These are phyloP conservation scores for Cruciata laevipes DNA, from an alignment of 257 asterid species.

Conservation along the genomic window DNA sequence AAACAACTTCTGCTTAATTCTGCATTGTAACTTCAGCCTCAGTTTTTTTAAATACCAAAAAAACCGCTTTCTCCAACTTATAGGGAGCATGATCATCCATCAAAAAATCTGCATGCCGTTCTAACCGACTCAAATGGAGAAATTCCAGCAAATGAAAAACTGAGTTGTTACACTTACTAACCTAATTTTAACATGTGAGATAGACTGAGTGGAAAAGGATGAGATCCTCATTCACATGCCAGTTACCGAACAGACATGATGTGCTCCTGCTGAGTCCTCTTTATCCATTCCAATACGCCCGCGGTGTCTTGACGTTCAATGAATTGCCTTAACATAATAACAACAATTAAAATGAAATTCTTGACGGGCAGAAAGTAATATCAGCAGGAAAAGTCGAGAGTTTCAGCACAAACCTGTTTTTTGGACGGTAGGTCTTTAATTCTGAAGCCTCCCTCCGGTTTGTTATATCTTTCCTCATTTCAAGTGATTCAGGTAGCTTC, in stretches of 20 bases:
- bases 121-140: background rate
- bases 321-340: constrained; percentile 54
- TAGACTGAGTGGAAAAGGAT: background rate
- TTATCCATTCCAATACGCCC: constrained; percentile 68
- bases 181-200: constrained; percentile 2
- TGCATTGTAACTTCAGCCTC: background rate
- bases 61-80: background rate
- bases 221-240: background rate
- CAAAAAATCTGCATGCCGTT: background rate
- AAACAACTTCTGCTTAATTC: background rate
- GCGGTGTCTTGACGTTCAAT: constrained; percentile 48
- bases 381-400: background rate
- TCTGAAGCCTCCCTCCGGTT: constrained; percentile 37
- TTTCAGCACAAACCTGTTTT: constrained; percentile 45
- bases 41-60: background rate
- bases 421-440: constrained; percentile 65
- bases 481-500: constrained; percentile 58
- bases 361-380: no score
- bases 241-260: constrained; percentile 43
- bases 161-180: background rate
- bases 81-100: background rate
- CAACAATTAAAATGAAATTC: background rate
- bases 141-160: background rate
- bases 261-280: constrained; percentile 70
- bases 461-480: constrained; percentile 59